A percentile compares a stretch with the other conserved stretches of the same genome.
Conservation (phyloP, 768 basidiomycete species). For the Cystofilobasidium macerans region DNA sequence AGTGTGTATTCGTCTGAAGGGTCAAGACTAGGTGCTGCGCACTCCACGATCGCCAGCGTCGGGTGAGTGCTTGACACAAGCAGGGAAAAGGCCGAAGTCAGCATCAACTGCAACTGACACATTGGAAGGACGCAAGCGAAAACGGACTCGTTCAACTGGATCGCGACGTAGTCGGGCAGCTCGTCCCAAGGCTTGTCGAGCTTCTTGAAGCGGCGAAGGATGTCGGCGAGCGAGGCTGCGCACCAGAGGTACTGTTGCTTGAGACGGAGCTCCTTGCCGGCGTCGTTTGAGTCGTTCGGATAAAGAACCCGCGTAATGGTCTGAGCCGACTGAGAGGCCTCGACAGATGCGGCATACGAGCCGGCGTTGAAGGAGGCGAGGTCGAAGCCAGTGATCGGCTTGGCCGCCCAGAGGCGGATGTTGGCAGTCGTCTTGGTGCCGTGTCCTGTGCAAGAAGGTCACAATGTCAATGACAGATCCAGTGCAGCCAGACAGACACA, state of each 20-base stretch:
- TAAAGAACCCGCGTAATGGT: conserved; percentile 92
- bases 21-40: conserved; percentile 42
- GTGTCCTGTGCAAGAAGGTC: conserved; percentile 3
- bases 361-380: conserved; percentile 21
- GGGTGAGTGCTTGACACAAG: conserved; percentile 57
- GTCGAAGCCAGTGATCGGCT: conserved; percentile 47
- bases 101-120: conserved; percentile 20
- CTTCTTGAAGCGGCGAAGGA: conserved; percentile 37
- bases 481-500: not conserved
- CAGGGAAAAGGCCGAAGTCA: conserved; percentile 39
- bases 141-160: conserved; percentile 66
- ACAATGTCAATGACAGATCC: not conserved
- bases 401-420: conserved; percentile 47
- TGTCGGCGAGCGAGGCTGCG: conserved; percentile 22
- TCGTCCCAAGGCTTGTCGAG: conserved; percentile 64
- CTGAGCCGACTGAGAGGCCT: conserved; percentile 47
- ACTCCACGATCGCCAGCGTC: conserved; percentile 82
- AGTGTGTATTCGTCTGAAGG: not conserved
- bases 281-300: conserved; percentile 71
- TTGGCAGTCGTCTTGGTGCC: conserved; percentile 80
- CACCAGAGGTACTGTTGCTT: conserved; percentile 82
- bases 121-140: conserved; percentile 7
- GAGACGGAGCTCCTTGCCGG: conserved; percentile 49
- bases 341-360: not conserved
- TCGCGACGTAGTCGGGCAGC: conserved; percentile 74